Conservation (phyloP, 352 stramenopile species). For the Phytophthora nicotianae region DNA sequence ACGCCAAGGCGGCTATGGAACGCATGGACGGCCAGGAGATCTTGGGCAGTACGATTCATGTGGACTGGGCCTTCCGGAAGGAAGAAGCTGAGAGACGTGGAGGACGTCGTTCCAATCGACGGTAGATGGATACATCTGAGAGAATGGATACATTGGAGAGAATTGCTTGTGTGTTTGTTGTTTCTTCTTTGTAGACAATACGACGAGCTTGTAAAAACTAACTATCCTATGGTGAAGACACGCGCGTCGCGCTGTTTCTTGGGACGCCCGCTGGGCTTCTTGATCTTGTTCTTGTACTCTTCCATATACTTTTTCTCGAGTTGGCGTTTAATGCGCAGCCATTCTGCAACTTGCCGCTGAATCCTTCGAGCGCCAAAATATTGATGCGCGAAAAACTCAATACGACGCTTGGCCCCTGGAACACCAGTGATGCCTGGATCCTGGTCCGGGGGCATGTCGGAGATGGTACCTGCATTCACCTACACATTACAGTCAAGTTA, state of each 20-base stretch:
- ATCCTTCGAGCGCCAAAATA: constrained; percentile 71
- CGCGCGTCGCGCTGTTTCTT: constrained; percentile 79
- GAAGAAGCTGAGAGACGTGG: constrained; percentile 26
- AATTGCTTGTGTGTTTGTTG: not conserved
- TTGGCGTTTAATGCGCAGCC: constrained; percentile 73
- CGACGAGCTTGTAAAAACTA: not conserved
- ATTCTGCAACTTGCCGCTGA: constrained; percentile 57
- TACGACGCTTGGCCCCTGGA: constrained; percentile 33
- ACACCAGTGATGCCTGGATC: constrained; percentile 29
- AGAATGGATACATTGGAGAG: not conserved
- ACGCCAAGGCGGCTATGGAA: constrained; percentile 90
- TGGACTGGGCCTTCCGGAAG: constrained; percentile 95
- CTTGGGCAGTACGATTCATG: constrained; percentile 88
- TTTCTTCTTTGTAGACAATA: constrained; percentile 1
- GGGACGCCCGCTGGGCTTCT: constrained; percentile 74
- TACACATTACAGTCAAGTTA: not conserved
- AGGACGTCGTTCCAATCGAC: constrained; percentile 45
- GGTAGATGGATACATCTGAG: constrained; percentile 42
- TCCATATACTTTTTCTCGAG: constrained; percentile 78
- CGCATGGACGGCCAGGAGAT: constrained; percentile 94
- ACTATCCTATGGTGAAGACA: constrained; percentile 75
- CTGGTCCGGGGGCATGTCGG: constrained; percentile 42
- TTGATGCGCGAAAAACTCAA: constrained; percentile 72
- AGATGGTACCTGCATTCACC: constrained; percentile 49
- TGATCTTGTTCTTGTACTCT: constrained; percentile 89